These are phyloP conservation scores for Diaporthe vaccinii DNA, from an alignment of 2,329 filamentous ascomycete species.

Conservation along the genomic window DNA sequence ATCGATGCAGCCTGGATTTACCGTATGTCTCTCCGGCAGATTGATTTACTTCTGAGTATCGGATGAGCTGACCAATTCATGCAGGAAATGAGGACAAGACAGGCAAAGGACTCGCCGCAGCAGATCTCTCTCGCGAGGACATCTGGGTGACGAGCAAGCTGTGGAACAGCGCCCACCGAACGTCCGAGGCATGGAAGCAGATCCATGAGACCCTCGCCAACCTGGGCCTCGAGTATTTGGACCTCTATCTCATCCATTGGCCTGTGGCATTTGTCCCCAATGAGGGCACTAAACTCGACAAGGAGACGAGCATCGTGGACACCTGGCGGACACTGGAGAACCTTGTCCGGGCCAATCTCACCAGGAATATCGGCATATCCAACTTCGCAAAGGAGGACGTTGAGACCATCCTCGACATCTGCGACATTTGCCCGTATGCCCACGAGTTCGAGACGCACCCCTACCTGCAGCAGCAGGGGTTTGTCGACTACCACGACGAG, in stretches of 20 bases:
- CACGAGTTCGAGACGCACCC: constrained; percentile 71
- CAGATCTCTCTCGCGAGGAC: constrained; percentile 64
- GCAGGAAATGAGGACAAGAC: constrained; percentile 62
- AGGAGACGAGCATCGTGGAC: constrained; percentile 48
- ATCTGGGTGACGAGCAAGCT: constrained; percentile 63
- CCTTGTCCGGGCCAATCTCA: constrained; percentile 64
- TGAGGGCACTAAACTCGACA: constrained; percentile 47
- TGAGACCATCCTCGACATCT: constrained; percentile 55
- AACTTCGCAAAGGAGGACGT: constrained; percentile 67
- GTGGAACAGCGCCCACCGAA: constrained; percentile 52
- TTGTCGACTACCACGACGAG: constrained; percentile 59
- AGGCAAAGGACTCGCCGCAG: constrained; percentile 60
- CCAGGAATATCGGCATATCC: constrained; percentile 71
- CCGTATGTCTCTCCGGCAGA: neutral
- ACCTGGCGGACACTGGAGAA: constrained; percentile 73
- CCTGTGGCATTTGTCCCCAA: constrained; percentile 57
- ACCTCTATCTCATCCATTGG: constrained; percentile 69
- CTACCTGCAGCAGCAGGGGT: constrained; percentile 64
- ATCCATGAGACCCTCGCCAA: constrained; percentile 61
- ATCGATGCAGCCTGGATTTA: constrained; percentile 42
- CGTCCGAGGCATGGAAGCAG: constrained; percentile 56
- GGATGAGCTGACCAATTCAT: neutral
- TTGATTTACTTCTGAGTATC: too few relatives aligned
- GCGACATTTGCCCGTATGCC: constrained; percentile 64
- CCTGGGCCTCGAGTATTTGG: constrained; percentile 63